These are phyloP conservation scores for Penicillium paneum DNA, from an alignment of 2,329 filamentous ascomycete species.

Conservation along the genomic window DNA sequence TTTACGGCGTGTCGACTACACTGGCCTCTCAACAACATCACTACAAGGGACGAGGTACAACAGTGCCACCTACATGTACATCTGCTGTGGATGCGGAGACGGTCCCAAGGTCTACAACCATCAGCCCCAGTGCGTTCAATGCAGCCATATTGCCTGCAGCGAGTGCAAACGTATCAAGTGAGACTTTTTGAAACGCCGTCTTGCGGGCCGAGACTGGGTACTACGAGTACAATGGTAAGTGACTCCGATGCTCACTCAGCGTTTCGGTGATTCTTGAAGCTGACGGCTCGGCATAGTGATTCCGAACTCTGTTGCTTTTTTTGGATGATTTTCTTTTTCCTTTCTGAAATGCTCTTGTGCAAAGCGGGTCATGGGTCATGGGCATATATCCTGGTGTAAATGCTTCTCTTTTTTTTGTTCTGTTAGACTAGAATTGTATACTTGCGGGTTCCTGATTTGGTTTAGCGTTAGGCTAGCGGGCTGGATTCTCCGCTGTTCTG, in stretches of 20 bases:
- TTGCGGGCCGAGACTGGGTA: conserved; percentile 4
- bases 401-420: conserved; percentile 10
- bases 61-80: conserved; percentile 29
- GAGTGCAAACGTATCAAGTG: conserved; percentile 32
- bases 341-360: neutral
- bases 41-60: conserved; percentile 7
- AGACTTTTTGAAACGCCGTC: conserved; percentile 7
- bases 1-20: conserved; percentile 5
- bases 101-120: conserved; percentile 38
- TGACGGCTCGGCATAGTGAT: conserved; percentile 10
- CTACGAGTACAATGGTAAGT: conserved; percentile 14
- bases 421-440: conserved; percentile 19
- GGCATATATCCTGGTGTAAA: conserved; percentile 10
- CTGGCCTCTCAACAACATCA: neutral
- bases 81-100: conserved; percentile 40
- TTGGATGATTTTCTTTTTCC: neutral
- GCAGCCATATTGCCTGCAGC: conserved; percentile 32
- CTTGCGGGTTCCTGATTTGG: conserved; percentile 16
- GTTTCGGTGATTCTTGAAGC: conserved; percentile 3
- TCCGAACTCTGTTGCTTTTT: conserved; percentile 11
- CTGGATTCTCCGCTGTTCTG: conserved; percentile 10
- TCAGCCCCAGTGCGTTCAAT: conserved; percentile 34
- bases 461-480: conserved; percentile 14
- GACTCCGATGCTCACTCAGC: conserved; percentile 4
- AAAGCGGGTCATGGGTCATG: conserved; percentile 5